Base-by-base conservation (phyloP, 2,329 filamentous ascomycete species). In the Delphinella strobiligena region DNA sequence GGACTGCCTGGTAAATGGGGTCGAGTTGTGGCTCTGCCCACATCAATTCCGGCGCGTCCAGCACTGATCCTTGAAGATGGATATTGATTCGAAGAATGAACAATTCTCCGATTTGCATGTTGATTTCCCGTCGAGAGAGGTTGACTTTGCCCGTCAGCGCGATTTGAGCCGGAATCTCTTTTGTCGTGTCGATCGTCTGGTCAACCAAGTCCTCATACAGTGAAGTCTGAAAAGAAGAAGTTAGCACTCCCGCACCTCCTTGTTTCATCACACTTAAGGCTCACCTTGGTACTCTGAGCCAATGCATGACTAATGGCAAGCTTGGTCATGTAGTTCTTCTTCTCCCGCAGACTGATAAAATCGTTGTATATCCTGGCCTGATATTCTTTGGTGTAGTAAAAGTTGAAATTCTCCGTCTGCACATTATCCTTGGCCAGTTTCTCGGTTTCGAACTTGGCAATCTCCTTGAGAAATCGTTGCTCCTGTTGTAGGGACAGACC, bases 281-380 rank as follows among this genome's bases (percentile, higher is more conserved):
- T 35, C 59, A 80, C 79, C 73, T 98, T 96, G 55, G 96, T 91
- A 47, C 85, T 93, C 61, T 98, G 91, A 0, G 89, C 84, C 35
- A 98, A 68, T 2, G 91, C 91, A 64, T 98, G 91, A 12, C 86
- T 93, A 56, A 96, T 96, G 41, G 89, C 87, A 29, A 96, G 69
- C 65, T 96, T 96, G 50, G 82, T 93, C 91, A 96, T 96, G 66
- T 96, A 93, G 61, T 93, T 94, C 54, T 80, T 80, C 63, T 93
- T 94, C 53, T 96, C 89, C 36, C 88, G 74, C 45, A 98, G 64
- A 2, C 85, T 91, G 61, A 98, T 98, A 54, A 98, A 98, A 62
- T 98, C 91, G 62, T 98, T 98, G 72, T 98, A 98, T 60, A 98
- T 98, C 37, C 91, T 81, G 16, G 91, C 86, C 63, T 98, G 93